These are phyloP conservation scores for Microdochium trichocladiopsis DNA, from an alignment of 2,329 filamentous ascomycete species.

Conservation along the genomic window DNA sequence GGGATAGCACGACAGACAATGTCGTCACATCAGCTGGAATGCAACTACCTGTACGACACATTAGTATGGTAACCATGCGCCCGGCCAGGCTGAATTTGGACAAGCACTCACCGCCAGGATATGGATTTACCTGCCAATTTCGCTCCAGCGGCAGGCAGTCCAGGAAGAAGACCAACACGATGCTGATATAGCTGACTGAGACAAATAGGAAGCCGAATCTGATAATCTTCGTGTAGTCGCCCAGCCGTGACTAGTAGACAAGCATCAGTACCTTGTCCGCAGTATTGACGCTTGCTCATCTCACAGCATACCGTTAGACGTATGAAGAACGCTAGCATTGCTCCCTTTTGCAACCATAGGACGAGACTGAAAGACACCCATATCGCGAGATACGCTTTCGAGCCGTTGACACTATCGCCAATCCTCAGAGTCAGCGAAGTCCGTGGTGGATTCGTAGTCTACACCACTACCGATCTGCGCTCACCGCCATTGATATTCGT, in stretches of 20 bases:
- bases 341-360: slow-evolving; percentile 48
- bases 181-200: slow-evolving; percentile 37
- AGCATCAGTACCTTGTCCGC: slow-evolving; percentile 15
- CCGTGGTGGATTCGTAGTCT: too few species aligned
- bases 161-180: slow-evolving; percentile 40
- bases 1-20: slow-evolving; percentile 4
- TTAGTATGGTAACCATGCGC: not conserved
- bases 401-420: slow-evolving; percentile 37
- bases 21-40: not conserved
- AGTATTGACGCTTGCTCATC: too few species aligned
- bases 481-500: slow-evolving; percentile 34
- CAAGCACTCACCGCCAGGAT: slow-evolving; percentile 42
- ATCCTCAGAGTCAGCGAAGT: not conserved
- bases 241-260: slow-evolving; percentile 34
- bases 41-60: slow-evolving; percentile 3
- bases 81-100: not conserved
- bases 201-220: slow-evolving; percentile 38
- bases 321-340: slow-evolving; percentile 49
- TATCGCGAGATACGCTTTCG: slow-evolving; percentile 48
- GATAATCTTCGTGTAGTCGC: slow-evolving; percentile 20
- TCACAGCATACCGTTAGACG: slow-evolving; percentile 40
- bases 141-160: slow-evolving; percentile 44
- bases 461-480: slow-evolving; percentile 2
- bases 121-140: slow-evolving; percentile 53
- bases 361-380: slow-evolving; percentile 48